phyloP scores from a whole-genome alignment of 2,329 filamentous ascomycete species.

The Diatrype stigma region DNA sequence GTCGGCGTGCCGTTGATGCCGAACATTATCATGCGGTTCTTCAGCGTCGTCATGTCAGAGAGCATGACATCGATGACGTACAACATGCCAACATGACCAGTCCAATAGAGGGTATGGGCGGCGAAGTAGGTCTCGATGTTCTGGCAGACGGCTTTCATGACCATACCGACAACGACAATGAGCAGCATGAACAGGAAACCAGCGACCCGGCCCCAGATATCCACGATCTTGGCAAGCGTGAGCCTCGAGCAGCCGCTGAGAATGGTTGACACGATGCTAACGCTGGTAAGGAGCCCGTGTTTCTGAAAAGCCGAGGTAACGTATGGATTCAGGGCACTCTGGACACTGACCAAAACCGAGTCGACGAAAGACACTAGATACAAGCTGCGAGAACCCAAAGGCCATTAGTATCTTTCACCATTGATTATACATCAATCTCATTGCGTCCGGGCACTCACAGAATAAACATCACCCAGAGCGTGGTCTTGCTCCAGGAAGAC shows the following conservation, averaged over 20 bases:
- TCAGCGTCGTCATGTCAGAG: conserved; percentile 38
- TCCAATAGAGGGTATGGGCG: conserved; percentile 60
- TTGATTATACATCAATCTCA: neutral
- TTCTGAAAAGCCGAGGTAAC: conserved; percentile 61
- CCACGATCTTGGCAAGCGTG: conserved; percentile 43
- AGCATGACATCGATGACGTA: conserved; percentile 39
- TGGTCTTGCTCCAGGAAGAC: conserved; percentile 21
- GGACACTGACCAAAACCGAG: conserved; percentile 31
- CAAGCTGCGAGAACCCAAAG: conserved; percentile 24
- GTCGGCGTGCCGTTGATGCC: conserved; percentile 40
- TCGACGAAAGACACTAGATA: conserved; percentile 37
- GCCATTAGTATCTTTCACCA: conserved; percentile 1
- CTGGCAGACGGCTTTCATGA: conserved; percentile 59
- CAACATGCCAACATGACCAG: conserved; percentile 44
- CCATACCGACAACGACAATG: conserved; percentile 47
- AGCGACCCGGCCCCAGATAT: conserved; percentile 45
- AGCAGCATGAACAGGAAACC: conserved; percentile 39
- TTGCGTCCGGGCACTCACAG: conserved; percentile 27
- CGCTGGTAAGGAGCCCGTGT: conserved; percentile 62
- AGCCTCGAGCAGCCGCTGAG: conserved; percentile 34
- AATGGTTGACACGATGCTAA: conserved; percentile 54
- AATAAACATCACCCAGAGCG: conserved; percentile 33
- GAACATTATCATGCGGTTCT: conserved; percentile 40
- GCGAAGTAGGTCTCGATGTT: conserved; percentile 56
- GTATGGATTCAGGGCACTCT: conserved; percentile 54